Evolutionary conservation across 345 rosid species (phyloP).

Genomic region (Murraya koenigii): DNA sequence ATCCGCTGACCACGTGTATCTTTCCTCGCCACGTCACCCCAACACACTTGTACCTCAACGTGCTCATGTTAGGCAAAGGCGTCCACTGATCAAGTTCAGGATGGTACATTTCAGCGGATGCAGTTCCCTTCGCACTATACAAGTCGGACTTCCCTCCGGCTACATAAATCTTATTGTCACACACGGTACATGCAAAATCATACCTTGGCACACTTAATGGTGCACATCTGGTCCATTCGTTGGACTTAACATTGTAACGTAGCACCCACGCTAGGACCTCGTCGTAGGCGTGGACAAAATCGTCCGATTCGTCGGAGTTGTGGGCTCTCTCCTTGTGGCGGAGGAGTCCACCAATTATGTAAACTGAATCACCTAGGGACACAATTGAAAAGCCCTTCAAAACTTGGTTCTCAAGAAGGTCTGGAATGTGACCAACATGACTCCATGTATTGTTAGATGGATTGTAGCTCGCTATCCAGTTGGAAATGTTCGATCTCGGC

Average conservation of each 20-base stretch:
- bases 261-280: constrained; percentile 26
- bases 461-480: constrained; percentile 45
- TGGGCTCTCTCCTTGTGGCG: constrained; percentile 22
- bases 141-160: constrained; percentile 50
- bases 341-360: constrained; percentile 44
- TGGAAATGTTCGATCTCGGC: constrained; percentile 10
- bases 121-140: constrained; percentile 25
- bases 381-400: constrained; percentile 49
- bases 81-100: constrained; percentile 35
- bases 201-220: constrained; percentile 28
- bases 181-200: constrained; percentile 40
- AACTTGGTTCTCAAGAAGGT: constrained; percentile 28
- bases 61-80: constrained; percentile 34
- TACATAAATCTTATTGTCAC: constrained; percentile 40
- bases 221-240: constrained; percentile 36
- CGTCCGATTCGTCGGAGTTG: constrained; percentile 3
- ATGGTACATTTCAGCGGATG: constrained; percentile 40
- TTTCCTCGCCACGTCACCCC: constrained; percentile 53
- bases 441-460: constrained; percentile 41
- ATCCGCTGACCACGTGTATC: constrained; percentile 49
- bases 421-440: constrained; percentile 33
- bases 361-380: constrained; percentile 32
- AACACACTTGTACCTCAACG: constrained; percentile 44
- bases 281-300: constrained; percentile 11
- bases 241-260: constrained; percentile 20